A percentile compares a stretch with the other conserved stretches of the same genome.
Conservation (phyloP, 306 rosid genomes). For the Geum urbanum region DNA sequence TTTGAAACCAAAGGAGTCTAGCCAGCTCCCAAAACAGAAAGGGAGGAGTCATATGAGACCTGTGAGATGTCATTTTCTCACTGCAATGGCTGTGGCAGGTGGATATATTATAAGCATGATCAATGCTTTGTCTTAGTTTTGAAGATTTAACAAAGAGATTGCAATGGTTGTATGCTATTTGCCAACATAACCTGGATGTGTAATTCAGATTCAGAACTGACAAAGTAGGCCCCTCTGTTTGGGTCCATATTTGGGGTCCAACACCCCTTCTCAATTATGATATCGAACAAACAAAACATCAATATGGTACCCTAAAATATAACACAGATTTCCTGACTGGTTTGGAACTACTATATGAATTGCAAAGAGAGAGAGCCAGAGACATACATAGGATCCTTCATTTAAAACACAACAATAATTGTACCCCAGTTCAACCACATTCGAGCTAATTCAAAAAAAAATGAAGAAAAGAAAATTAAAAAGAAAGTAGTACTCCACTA, state of each 20-base stretch:
- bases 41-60: not conserved
- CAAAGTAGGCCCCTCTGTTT: slow-evolving; percentile 27
- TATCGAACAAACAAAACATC: slow-evolving; percentile 12
- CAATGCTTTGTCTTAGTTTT: slow-evolving; percentile 16
- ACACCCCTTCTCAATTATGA: slow-evolving; percentile 26
- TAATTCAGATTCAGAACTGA: slow-evolving; percentile 28
- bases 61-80: slow-evolving; percentile 13
- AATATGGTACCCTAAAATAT: slow-evolving; percentile 23
- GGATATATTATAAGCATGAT: not conserved
- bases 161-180: not conserved
- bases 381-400: slow-evolving; percentile 50
- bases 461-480: not conserved
- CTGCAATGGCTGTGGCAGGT: not conserved
- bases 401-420: slow-evolving; percentile 33
- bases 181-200: slow-evolving; percentile 9
- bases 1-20: not conserved
- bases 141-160: not conserved
- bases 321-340: slow-evolving; percentile 17
- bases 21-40: slow-evolving; percentile 2
- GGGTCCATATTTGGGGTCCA: slow-evolving; percentile 30
- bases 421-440: slow-evolving; percentile 21
- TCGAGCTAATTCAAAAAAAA: slow-evolving; percentile 3
- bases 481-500: slow-evolving; percentile 13
- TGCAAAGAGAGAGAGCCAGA: slow-evolving; percentile 15
- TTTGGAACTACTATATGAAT: slow-evolving; percentile 24